Percentiles rank a stretch among this genome's conserved stretches.
Conservation (phyloP, 164 flowering plant genomes). For the Vitis cinerea region DNA sequence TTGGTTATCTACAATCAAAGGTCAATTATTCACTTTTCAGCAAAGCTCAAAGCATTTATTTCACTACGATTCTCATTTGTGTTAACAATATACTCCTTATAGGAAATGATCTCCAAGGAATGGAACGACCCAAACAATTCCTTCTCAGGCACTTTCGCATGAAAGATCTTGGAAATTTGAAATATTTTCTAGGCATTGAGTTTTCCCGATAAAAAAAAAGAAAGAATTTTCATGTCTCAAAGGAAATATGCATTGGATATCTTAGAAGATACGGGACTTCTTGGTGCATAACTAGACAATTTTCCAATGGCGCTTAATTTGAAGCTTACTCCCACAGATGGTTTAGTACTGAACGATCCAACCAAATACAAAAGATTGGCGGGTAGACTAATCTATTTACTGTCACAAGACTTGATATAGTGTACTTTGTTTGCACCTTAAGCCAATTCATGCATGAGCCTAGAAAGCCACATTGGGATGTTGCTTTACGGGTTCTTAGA, state of each 20-base stretch:
- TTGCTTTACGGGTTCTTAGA: not conserved
- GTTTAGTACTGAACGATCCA: too few species aligned
- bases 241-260: not conserved
- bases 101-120: too few species aligned
- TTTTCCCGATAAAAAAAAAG: not conserved
- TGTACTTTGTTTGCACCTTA: not conserved
- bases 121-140: too few species aligned
- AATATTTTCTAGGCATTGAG: not conserved
- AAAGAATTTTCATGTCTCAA: not conserved
- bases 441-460: conserved; percentile 2
- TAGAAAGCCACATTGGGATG: not conserved
- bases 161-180: not conserved
- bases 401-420: not conserved
- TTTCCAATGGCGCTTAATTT: too few species aligned
- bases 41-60: too few species aligned
- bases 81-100: too few species aligned
- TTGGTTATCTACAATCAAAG: too few species aligned
- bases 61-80: too few species aligned
- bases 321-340: too few species aligned
- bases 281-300: not conserved
- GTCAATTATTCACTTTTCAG: too few species aligned
- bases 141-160: too few species aligned
- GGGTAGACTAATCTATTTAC: not conserved
- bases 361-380: not conserved
- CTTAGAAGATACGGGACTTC: not conserved